A percentile compares a stretch with the other conserved stretches of the same genome.
Evolutionary conservation across 345 rosid genomes (phyloP).

Genomic region (Erysimum cheiranthoides): DNA sequence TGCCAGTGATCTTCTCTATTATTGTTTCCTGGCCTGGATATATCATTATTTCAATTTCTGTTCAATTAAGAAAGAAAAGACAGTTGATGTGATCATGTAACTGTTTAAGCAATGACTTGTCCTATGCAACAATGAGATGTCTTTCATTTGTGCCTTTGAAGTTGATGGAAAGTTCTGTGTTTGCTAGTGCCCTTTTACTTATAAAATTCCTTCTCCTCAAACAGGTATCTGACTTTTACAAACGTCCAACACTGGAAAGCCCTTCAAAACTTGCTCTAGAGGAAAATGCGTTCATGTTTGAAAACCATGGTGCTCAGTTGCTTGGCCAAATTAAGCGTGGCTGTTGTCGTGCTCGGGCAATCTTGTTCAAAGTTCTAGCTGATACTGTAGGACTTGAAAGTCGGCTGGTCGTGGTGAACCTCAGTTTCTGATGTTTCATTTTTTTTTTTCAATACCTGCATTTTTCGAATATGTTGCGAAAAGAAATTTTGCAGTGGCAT

Average conservation of each 20-base stretch:
- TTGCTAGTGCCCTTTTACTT: neutral
- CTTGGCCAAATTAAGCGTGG: constrained; percentile 96
- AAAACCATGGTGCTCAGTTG: constrained; percentile 79
- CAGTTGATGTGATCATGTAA: neutral
- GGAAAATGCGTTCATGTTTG: constrained; percentile 71
- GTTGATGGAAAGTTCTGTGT: constrained; percentile 12
- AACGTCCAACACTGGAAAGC: constrained; percentile 76
- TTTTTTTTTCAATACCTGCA: neutral
- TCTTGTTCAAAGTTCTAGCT: constrained; percentile 90
- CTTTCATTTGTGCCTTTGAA: constrained; percentile 6
- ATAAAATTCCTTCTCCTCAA: constrained; percentile 1
- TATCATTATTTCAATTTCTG: neutral
- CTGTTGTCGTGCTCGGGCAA: constrained; percentile 90
- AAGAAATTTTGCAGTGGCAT: constrained; percentile 3
- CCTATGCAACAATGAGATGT: neutral
- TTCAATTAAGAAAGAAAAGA: constrained; percentile 2
- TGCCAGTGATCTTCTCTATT: neutral
- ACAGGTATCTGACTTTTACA: constrained; percentile 91
- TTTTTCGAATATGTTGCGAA: neutral
- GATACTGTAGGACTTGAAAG: constrained; percentile 96
- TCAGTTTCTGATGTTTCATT: constrained; percentile 21
- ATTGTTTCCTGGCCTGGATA: neutral
- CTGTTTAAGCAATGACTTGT: neutral
- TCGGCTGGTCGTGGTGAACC: constrained; percentile 91
- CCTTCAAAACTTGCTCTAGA: constrained; percentile 84